Conservation (phyloP, 1,284 basidiomycete genomes). For the Cryptococcus sp. region DNA sequence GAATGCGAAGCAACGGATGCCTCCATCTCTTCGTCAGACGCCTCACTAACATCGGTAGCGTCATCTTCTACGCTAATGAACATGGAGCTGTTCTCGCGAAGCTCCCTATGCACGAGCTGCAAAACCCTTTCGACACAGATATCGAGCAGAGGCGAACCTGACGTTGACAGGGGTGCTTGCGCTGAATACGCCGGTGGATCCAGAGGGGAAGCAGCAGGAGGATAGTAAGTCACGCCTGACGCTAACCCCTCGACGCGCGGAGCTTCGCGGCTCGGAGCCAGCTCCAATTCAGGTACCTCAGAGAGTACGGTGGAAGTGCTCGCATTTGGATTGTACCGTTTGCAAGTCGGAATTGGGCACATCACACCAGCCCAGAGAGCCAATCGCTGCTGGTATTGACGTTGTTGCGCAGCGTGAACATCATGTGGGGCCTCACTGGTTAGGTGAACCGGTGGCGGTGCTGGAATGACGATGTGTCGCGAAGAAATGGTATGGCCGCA, state of each 20-base stretch:
- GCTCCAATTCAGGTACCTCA: background rate
- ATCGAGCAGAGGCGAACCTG: constrained; percentile 55
- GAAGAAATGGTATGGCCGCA: constrained; percentile 63
- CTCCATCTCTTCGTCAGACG: constrained; percentile 6
- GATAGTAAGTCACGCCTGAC: constrained; percentile 38
- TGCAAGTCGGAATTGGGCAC: constrained; percentile 46
- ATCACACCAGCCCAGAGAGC: constrained; percentile 38
- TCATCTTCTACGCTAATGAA: constrained; percentile 1
- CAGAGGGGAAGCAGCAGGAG: constrained; percentile 21
- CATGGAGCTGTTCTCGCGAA: constrained; percentile 1
- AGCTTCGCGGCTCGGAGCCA: constrained; percentile 2
- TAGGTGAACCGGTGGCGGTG: constrained; percentile 34
- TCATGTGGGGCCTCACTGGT: constrained; percentile 29
- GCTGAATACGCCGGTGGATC: constrained; percentile 37
- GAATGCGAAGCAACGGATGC: background rate
- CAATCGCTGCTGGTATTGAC: constrained; percentile 37
- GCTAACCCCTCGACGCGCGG: constrained; percentile 19
- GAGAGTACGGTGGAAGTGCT: constrained; percentile 7
- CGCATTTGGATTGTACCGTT: constrained; percentile 32
- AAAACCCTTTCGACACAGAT: constrained; percentile 67
- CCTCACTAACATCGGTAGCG: constrained; percentile 8
- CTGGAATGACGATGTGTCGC: constrained; percentile 44
- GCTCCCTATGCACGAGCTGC: constrained; percentile 32
- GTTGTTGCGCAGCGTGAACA: constrained; percentile 29
- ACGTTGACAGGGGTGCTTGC: constrained; percentile 47